Base-by-base conservation (phyloP, 116 monocot species). In the Trichopus zeylanicus region DNA sequence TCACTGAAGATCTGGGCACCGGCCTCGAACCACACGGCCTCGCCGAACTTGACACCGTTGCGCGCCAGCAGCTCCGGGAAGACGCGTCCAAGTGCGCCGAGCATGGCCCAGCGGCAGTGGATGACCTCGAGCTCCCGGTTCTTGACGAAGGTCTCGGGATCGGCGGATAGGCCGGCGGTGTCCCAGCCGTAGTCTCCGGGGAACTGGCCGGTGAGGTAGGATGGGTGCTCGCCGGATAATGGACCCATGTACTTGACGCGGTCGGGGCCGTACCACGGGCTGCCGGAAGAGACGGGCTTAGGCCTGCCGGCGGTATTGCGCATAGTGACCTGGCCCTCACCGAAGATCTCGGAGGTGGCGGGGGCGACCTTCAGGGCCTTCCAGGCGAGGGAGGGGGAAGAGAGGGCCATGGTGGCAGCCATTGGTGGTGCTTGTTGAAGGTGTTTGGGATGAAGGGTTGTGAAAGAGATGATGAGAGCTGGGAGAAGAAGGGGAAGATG, bases 11-110 rank as follows among this genome's bases (percentile, higher is more conserved):
- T 84, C 62, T 84, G 84, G 0, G 84, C 49, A 0, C 84, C 84
- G 19, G 84, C 84, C 75, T 84, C 79, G 70, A 84, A 84, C 84
- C 84, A 84, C 21, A 84, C 84, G n/a, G 86, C 86, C 71, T 86
- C 86, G 33, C 86, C 86, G 78, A 83, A 83, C 54, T 75, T 78
- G 29, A 86, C 86, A 0, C 86, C 86, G 52, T 86, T 86, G 26
- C 81, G 85, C 37, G 85, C 53, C 15, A 86, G 58, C 6, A 85
- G 76, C 57, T 79, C 85, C 0, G 85, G 80, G 76, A 79, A 80
- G 29, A 80, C 85, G 54, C 76, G 73, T 3, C 85, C 83, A 20
- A 83, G 63, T 4, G 83, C 75, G 0, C 78, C 83, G 2, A 83
- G 71, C 83, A 83, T 83, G 26, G 83, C 83, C 83, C 83, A 83